A percentile compares a stretch with the other conserved stretches of the same genome.
Evolutionary conservation across 345 rosid species (phyloP).

Genomic region (Salix caprea): DNA sequence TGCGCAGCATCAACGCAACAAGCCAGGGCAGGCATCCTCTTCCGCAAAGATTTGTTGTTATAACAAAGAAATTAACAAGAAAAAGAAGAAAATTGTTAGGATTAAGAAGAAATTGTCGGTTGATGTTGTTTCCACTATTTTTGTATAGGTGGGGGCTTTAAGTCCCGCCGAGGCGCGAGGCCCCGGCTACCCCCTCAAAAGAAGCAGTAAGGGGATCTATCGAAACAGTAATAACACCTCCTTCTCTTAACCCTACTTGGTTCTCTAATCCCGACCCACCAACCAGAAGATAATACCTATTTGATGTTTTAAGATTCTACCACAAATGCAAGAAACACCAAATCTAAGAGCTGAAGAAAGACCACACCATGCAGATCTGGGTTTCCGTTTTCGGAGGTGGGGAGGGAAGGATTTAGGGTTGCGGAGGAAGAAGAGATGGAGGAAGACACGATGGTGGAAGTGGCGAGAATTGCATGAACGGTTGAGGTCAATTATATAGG

Average conservation of each 20-base stretch:
- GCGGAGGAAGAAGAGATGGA: slow-evolving; percentile 8
- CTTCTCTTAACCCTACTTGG: slow-evolving; percentile 36
- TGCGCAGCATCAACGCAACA: slow-evolving; percentile 67
- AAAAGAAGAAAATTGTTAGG: not conserved
- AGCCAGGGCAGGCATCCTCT: slow-evolving; percentile 88
- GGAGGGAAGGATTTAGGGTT: not conserved
- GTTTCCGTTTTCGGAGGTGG: not conserved
- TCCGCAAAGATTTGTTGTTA: slow-evolving; percentile 27
- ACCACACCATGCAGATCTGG: slow-evolving; percentile 40
- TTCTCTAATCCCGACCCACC: slow-evolving; percentile 41
- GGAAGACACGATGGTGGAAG: not conserved
- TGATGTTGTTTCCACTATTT: not conserved
- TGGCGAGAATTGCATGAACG: slow-evolving; percentile 62
- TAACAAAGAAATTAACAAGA: not conserved
- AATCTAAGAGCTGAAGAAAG: slow-evolving; percentile 17
- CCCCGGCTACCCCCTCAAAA: slow-evolving; percentile 99
- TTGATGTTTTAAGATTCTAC: not conserved
- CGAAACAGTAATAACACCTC: slow-evolving; percentile 34
- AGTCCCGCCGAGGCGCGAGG: slow-evolving; percentile 99
- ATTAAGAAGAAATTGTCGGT: not conserved
- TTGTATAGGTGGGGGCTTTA: slow-evolving; percentile 82
- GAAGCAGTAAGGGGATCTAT: slow-evolving; percentile 61
- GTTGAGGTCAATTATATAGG: slow-evolving; percentile 45
- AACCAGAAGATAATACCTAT: slow-evolving; percentile 26
- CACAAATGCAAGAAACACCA: not conserved